Evolutionary conservation across 441 rosid genomes (phyloP).

Genomic region (Daphne laureola): DNA sequence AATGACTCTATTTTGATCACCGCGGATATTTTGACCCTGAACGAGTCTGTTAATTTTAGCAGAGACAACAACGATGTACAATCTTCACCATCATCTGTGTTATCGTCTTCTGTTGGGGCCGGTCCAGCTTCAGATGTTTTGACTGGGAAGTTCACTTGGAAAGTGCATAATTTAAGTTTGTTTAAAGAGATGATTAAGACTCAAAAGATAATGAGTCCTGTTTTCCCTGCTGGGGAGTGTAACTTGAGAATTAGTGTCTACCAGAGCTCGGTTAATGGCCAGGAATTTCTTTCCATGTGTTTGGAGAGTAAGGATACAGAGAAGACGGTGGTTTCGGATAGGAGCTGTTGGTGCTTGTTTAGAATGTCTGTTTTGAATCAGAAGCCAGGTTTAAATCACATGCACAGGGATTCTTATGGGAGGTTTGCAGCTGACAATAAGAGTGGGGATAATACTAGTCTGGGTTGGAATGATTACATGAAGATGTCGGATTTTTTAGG

Average conservation of each 20-base stretch:
- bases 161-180: constrained; percentile 90
- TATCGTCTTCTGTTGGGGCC: constrained; percentile 42
- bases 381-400: constrained; percentile 75
- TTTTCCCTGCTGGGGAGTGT: constrained; percentile 98
- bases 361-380: constrained; percentile 91
- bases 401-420: constrained; percentile 93
- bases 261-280: constrained; percentile 78
- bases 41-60: constrained; percentile 70
- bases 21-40: constrained; percentile 80
- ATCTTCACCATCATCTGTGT: constrained; percentile 26
- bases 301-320: constrained; percentile 95
- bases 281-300: constrained; percentile 85
- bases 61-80: constrained; percentile 75
- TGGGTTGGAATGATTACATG: constrained; percentile 98
- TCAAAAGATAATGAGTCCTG: constrained; percentile 97
- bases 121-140: constrained; percentile 72
- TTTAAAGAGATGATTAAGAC: constrained; percentile 97
- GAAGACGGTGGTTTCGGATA: constrained; percentile 44
- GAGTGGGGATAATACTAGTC: constrained; percentile 94
- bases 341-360: constrained; percentile 98
- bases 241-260: constrained; percentile 88
- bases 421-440: constrained; percentile 95
- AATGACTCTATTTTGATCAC: constrained; percentile 75
- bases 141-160: constrained; percentile 97
- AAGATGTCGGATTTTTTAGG: constrained; percentile 87